Evolutionary conservation across 1,284 basidiomycete species (phyloP), one percentile per base, ranked within the genome.

Genomic region (Mycosarcoma mackinlayi): DNA sequence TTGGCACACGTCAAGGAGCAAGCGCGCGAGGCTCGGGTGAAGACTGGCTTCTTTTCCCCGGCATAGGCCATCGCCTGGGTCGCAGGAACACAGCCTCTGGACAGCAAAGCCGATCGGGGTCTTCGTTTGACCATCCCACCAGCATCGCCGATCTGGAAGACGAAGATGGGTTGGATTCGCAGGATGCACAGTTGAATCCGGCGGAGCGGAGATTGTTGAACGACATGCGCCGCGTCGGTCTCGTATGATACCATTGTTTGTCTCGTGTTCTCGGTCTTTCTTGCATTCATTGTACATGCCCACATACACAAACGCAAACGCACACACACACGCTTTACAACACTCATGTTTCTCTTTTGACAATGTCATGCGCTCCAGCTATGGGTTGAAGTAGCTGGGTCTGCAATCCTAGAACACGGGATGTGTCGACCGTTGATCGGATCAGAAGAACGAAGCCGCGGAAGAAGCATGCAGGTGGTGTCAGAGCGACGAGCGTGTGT

Each of bases 31-130:
- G 55, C 3, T 50, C 30, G 14, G 77, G 70, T 10, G 77, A 79
- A 41, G 77, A 79, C 33, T 79, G 77, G 77, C 33, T 78, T 38
- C 38, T 79, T 16, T 79, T 78, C 21, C 77, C 77, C 4, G 77
- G 76, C 9, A 46, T 64, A 31, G 68, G 73, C 1, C 55, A 57
- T 5, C 44, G 69, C 4, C 34, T 68, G 13, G 63, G 56, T 14
- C 45, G 49, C 30, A 48, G 11, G n/a, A 52, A 39, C n/a, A 21
- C 44, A 18, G 23, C 31, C 14, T 14, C 27, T 39, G 30, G 45
- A 18, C 47, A 38, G 28, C 38, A 18, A 27, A 38, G 25, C 19
- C 40, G 24, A 18, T 53, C 14, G 18, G 37, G 37, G 31, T 37
- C 28, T 19, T 49, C 47, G 25, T 58, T 56, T 28, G 62, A 68